A percentile compares a stretch with the other conserved stretches of the same genome.
Evolutionary conservation across 192 early-diverging fungal genomes (phyloP).

Genomic region (Backusella parvicylindrica): DNA sequence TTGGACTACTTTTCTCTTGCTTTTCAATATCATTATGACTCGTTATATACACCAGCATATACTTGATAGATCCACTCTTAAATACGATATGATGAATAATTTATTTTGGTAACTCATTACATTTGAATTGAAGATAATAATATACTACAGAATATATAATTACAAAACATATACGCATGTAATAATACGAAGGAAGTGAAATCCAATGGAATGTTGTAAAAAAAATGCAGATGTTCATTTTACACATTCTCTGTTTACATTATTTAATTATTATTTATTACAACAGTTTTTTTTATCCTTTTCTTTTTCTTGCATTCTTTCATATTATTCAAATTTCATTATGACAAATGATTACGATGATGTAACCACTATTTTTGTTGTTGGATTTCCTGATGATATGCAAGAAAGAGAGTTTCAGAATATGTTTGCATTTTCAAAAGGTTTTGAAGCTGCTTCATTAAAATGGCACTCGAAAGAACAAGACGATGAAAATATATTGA

Average conservation of each 20-base stretch:
- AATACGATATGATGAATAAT: not conserved
- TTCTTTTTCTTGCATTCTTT: not conserved
- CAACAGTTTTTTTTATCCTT: not conserved
- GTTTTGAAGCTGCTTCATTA: conserved; percentile 96
- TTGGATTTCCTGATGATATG: conserved; percentile 99
- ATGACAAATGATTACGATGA: conserved; percentile 56
- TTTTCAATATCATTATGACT: not conserved
- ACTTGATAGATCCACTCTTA: not conserved
- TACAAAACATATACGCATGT: not conserved
- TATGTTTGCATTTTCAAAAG: conserved; percentile 98
- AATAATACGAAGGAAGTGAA: not conserved
- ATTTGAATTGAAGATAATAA: not conserved
- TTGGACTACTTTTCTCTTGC: not conserved
- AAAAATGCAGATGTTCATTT: not conserved
- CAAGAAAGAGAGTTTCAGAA: conserved; percentile 98
- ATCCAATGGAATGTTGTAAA: not conserved
- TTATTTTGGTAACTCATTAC: not conserved
- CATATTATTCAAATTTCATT: not conserved
- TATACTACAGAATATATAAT: not conserved
- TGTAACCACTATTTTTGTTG: conserved; percentile 98
- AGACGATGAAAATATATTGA: conserved; percentile 45
- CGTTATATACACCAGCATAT: not conserved
- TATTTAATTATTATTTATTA: conserved; percentile 13
- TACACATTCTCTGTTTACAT: conserved; percentile 18
- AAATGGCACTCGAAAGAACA: conserved; percentile 81